Percentiles rank a stretch among this genome's conserved stretches.
These are phyloP conservation scores for Juglanconis sp. DNA, from an alignment of 2,329 filamentous ascomycete genomes.

Conservation along the genomic window DNA sequence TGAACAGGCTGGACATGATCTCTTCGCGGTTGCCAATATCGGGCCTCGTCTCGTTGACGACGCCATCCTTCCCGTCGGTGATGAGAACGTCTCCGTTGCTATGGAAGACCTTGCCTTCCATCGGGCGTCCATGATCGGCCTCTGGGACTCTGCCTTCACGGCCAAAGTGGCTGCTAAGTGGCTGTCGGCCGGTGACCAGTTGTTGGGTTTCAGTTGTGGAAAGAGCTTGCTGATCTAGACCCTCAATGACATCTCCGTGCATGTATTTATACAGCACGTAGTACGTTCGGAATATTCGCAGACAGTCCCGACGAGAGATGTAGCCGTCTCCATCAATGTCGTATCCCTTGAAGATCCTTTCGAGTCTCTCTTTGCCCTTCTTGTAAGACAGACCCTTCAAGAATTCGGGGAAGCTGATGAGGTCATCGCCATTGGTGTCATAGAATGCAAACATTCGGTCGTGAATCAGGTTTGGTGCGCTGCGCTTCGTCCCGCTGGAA, in stretches of 20 bases:
- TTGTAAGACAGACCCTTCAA: slow-evolving; percentile 74
- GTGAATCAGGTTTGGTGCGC: slow-evolving; percentile 83
- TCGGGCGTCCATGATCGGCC: slow-evolving; percentile 56
- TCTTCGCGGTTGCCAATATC: slow-evolving; percentile 61
- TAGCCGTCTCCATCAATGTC: slow-evolving; percentile 87
- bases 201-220: slow-evolving; percentile 73
- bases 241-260: slow-evolving; percentile 77
- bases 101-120: slow-evolving; percentile 65
- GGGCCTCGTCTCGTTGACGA: slow-evolving; percentile 56
- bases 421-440: slow-evolving; percentile 81
- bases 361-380: slow-evolving; percentile 66
- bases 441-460: slow-evolving; percentile 97
- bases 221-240: slow-evolving; percentile 73
- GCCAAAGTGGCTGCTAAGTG: slow-evolving; percentile 71
- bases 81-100: slow-evolving; percentile 64
- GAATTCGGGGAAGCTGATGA: slow-evolving; percentile 93
- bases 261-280: slow-evolving; percentile 89
- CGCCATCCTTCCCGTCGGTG: slow-evolving; percentile 52
- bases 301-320: slow-evolving; percentile 79
- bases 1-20: slow-evolving; percentile 54
- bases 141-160: slow-evolving; percentile 67
- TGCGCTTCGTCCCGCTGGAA: slow-evolving; percentile 73
- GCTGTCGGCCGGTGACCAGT: slow-evolving; percentile 70
- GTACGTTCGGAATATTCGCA: slow-evolving; percentile 88
- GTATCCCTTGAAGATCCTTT: slow-evolving; percentile 80